These are phyloP conservation scores for Pharnaceum exiguum DNA, from an alignment of 148 eudicot species.

Conservation along the genomic window DNA sequence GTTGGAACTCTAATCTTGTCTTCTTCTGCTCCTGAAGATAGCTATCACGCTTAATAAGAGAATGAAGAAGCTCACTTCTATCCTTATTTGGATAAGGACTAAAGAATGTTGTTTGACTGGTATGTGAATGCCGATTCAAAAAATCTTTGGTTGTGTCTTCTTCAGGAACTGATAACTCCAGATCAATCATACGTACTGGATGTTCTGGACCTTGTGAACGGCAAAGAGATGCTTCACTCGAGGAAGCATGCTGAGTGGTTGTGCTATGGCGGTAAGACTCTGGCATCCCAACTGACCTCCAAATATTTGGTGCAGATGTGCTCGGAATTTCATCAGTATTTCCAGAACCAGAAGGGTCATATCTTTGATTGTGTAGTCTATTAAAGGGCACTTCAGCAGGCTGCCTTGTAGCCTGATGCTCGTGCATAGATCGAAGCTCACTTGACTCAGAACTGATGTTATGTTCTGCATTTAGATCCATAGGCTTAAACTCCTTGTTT, in stretches of 20 bases:
- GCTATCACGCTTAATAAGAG: conserved; percentile 43
- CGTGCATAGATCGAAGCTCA: conserved; percentile 19
- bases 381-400: conserved; percentile 23
- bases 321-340: conserved; percentile 25
- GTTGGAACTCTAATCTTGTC: conserved; percentile 37
- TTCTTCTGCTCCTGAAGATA: conserved; percentile 53
- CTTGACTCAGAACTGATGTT: conserved; percentile 17
- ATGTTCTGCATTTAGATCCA: conserved; percentile 40
- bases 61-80: conserved; percentile 48
- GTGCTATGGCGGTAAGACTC: conserved; percentile 35
- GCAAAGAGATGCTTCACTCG: conserved; percentile 35
- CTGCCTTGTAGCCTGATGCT: conserved; percentile 15
- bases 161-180: conserved; percentile 33
- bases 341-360: conserved; percentile 23
- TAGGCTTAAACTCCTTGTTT: conserved; percentile 23
- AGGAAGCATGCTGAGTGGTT: conserved; percentile 30
- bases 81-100: conserved; percentile 40
- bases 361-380: conserved; percentile 27
- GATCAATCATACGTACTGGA: conserved; percentile 38
- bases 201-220: conserved; percentile 38
- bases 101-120: conserved; percentile 39
- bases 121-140: conserved; percentile 45
- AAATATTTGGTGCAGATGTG: conserved; percentile 36
- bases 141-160: conserved; percentile 37
- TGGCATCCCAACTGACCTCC: conserved; percentile 46